These are phyloP conservation scores for Trebouxia gelatinosa DNA, from an alignment of 163 green algal genomes.

Conservation along the genomic window DNA sequence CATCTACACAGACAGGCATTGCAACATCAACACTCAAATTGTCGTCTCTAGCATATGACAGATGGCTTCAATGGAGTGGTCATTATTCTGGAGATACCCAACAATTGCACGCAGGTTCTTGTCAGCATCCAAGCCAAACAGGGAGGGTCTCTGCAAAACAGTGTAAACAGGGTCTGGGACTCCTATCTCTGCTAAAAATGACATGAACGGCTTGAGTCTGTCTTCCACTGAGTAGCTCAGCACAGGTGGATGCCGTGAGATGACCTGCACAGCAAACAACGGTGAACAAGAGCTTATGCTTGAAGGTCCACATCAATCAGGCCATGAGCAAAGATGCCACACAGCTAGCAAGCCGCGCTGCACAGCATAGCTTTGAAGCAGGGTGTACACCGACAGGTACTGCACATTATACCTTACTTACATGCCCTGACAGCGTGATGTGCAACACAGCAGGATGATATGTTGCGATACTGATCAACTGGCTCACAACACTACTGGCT, in stretches of 20 bases:
- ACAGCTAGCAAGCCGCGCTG: too few species aligned
- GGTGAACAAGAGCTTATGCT: not conserved
- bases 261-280: slow-evolving; percentile 41
- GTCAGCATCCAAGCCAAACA: slow-evolving; percentile 74
- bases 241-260: slow-evolving; percentile 65
- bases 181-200: slow-evolving; percentile 61
- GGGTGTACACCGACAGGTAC: too few species aligned
- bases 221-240: slow-evolving; percentile 67
- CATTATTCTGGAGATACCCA: slow-evolving; percentile 68
- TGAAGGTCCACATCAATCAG: not conserved
- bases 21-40: too few species aligned
- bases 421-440: too few species aligned
- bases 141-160: slow-evolving; percentile 58
- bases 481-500: too few species aligned
- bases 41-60: slow-evolving; percentile 59
- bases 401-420: too few species aligned
- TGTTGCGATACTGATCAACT: too few species aligned
- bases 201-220: slow-evolving; percentile 64
- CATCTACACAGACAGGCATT: too few species aligned
- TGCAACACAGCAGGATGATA: too few species aligned
- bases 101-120: slow-evolving; percentile 68
- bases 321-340: not conserved
- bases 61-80: slow-evolving; percentile 67
- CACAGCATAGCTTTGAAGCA: too few species aligned
- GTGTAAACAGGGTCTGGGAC: slow-evolving; percentile 50